A percentile compares a stretch with the other conserved stretches of the same genome.
Conservation (phyloP, 139 green algal genomes). For the Chlamydomonas incerta region DNA sequence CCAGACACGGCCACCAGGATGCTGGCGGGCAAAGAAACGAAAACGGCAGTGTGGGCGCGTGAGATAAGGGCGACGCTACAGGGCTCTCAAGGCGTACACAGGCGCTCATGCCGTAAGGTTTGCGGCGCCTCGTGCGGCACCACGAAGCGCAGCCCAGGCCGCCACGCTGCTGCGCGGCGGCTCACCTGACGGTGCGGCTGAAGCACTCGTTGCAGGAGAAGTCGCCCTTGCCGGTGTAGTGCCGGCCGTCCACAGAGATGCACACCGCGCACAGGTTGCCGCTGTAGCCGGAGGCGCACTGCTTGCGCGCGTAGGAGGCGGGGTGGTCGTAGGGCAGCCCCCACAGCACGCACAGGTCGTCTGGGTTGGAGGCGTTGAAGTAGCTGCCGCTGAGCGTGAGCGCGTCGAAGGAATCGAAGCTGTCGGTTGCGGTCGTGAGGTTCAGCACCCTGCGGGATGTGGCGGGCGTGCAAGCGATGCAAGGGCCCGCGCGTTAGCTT, state of each 20-base stretch:
- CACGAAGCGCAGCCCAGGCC: no score
- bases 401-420: not conserved
- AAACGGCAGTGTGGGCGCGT: no score
- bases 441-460: no score
- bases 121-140: no score
- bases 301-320: slow-evolving; percentile 21
- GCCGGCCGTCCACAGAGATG: not conserved
- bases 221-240: slow-evolving; percentile 8
- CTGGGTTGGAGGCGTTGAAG: not conserved
- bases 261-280: slow-evolving; percentile 50
- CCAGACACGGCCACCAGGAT: not conserved
- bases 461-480: no score
- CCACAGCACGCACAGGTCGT: slow-evolving; percentile 22
- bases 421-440: not conserved
- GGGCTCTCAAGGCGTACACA: no score
- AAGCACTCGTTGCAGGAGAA: slow-evolving; percentile 36
- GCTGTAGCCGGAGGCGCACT: slow-evolving; percentile 37
- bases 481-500: no score
- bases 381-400: not conserved
- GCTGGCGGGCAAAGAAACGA: no score
- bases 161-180: not conserved
- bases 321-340: slow-evolving; percentile 31
- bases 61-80: no score
- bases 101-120: no score
- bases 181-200: not conserved